These are phyloP conservation scores for Lactifluus piperatus DNA, from an alignment of 768 basidiomycete genomes.

Conservation along the genomic window DNA sequence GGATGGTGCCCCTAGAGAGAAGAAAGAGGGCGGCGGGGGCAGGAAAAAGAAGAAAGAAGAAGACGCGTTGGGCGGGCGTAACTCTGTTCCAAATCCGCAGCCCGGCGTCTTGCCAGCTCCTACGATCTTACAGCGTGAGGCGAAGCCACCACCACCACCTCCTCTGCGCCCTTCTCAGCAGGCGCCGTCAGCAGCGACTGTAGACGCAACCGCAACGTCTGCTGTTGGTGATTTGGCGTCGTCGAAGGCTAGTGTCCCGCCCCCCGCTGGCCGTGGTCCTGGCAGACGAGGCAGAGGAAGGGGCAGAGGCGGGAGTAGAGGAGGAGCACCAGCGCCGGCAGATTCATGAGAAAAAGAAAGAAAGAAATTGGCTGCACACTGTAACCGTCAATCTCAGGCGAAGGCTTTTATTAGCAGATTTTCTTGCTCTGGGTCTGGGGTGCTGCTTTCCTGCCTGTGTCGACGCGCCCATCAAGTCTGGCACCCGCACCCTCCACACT, in stretches of 20 bases:
- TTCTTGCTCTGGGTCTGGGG: not conserved
- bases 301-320: constrained; percentile 10
- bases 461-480: no score
- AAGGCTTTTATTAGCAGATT: not conserved
- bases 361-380: not conserved
- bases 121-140: constrained; percentile 25
- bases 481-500: not conserved
- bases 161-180: constrained; percentile 4
- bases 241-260: not conserved
- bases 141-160: not conserved
- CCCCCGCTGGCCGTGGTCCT: not conserved
- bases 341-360: constrained; percentile 2
- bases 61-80: not conserved
- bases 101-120: constrained; percentile 17
- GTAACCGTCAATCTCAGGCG: not conserved
- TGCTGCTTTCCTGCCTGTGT: not conserved
- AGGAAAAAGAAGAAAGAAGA: constrained; percentile 3
- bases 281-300: constrained; percentile 12
- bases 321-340: not conserved
- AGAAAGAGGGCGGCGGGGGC: constrained; percentile 13
- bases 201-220: not conserved
- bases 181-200: not conserved
- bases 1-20: constrained; percentile 12
- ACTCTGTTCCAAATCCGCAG: no score
- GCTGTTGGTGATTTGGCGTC: not conserved